Conservation (phyloP, 2,329 filamentous ascomycete genomes). For the Nemania sp. region DNA sequence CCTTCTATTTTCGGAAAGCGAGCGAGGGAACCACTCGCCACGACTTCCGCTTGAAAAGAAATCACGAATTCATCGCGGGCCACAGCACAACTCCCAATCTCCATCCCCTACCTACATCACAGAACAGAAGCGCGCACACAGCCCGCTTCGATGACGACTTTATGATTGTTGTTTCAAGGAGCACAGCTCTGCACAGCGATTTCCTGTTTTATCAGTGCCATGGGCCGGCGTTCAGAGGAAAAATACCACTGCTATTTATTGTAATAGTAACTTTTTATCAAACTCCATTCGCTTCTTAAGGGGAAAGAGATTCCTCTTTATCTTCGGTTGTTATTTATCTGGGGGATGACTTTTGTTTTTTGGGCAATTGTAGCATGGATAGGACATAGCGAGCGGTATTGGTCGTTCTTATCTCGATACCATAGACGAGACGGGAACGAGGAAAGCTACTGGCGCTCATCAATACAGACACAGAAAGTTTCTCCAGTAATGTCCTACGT, state of each 20-base stretch:
- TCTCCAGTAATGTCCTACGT: not conserved
- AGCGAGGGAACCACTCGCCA: not conserved
- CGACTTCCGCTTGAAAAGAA: no score
- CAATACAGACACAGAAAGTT: constrained; percentile 15
- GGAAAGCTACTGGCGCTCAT: constrained; percentile 5
- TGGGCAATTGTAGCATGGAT: constrained; percentile 8
- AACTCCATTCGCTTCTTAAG: constrained; percentile 9
- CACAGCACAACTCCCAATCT: no score
- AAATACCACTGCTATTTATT: constrained; percentile 21
- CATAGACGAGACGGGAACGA: constrained; percentile 7
- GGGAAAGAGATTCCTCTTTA: not conserved
- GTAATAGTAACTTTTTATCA: constrained; percentile 19
- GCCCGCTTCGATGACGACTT: constrained; percentile 21
- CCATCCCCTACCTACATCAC: no score
- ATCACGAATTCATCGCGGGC: no score
- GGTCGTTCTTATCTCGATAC: constrained; percentile 6
- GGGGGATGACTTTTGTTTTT: not conserved
- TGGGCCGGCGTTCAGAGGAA: constrained; percentile 25
- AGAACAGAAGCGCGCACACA: constrained; percentile 11
- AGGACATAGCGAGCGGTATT: constrained; percentile 11
- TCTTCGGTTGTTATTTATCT: constrained; percentile 7
- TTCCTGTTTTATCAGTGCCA: constrained; percentile 6
- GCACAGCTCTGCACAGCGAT: constrained; percentile 21
- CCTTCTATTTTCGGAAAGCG: not conserved
- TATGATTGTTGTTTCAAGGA: constrained; percentile 26